These are phyloP conservation scores for Sclerotinia subarctica DNA, from an alignment of 2,329 filamentous ascomycete species.

Conservation along the genomic window DNA sequence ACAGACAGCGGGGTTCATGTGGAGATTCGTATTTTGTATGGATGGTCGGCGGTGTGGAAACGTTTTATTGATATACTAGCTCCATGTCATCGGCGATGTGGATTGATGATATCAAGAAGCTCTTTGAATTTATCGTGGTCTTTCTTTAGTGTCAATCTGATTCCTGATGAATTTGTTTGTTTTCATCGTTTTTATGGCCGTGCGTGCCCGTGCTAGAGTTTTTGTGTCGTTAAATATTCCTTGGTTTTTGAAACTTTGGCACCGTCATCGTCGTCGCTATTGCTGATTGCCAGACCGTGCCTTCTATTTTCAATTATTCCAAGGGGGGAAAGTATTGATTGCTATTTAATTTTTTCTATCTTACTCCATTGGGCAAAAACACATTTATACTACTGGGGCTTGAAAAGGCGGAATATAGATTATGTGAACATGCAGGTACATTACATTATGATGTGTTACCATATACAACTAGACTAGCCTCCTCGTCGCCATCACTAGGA, in stretches of 20 bases:
- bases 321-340: not conserved
- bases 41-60: not conserved
- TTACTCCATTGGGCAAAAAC: not conserved
- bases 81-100: not conserved
- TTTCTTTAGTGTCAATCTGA: not conserved
- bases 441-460: not conserved
- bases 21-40: not conserved
- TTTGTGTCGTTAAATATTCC: not conserved
- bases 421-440: not conserved
- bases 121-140: not conserved
- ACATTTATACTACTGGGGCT: not conserved
- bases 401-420: not conserved
- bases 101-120: not conserved
- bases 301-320: not conserved
- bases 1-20: not conserved
- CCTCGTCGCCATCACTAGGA: not conserved
- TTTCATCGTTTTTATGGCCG: not conserved
- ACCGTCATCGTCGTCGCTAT: not conserved
- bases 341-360: not conserved
- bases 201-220: not conserved
- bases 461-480: not conserved
- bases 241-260: not conserved
- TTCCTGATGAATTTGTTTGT: not conserved
- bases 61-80: not conserved
- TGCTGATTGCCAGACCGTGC: not conserved